phyloP scores from a whole-genome alignment of 805 yeast genomes.

The Lachancea lanzarotensis region DNA sequence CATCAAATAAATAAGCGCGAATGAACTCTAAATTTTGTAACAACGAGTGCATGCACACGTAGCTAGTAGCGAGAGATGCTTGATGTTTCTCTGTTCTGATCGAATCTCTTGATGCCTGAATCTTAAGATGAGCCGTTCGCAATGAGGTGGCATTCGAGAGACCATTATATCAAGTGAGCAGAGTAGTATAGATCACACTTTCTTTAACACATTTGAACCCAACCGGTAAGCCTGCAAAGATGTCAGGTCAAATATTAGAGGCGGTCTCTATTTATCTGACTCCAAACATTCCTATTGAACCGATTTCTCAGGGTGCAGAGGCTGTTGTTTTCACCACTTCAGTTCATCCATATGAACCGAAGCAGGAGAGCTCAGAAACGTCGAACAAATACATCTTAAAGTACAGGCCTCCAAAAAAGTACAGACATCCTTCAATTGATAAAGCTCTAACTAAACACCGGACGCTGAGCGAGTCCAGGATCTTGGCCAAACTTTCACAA shows the following conservation, averaged over 20 bases:
- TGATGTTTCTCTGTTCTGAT: too few relatives aligned
- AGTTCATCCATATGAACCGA: constrained; percentile 60
- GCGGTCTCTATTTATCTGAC: constrained; percentile 38
- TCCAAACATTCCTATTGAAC: constrained; percentile 43
- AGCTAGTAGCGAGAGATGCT: too few relatives aligned
- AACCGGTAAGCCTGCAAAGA: constrained; percentile 15
- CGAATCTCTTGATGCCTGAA: too few relatives aligned
- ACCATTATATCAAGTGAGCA: neutral
- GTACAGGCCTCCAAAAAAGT: constrained; percentile 84
- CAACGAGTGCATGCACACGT: too few relatives aligned
- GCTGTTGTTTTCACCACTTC: constrained; percentile 65
- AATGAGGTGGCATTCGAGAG: neutral
- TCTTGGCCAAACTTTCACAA: constrained; percentile 49
- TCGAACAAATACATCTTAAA: constrained; percentile 53
- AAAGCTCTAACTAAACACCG: constrained; percentile 67
- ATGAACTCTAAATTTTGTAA: too few relatives aligned
- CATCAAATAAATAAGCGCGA: too few relatives aligned
- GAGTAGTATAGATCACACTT: neutral
- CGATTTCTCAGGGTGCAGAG: constrained; percentile 86
- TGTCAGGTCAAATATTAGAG: constrained; percentile 50
- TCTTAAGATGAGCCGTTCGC: neutral
- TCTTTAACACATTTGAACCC: neutral
- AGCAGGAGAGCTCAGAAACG: neutral
- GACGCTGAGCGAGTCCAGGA: constrained; percentile 77
- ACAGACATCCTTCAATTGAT: constrained; percentile 82